These are phyloP conservation scores for Eucalyptus erythrocorys DNA, from an alignment of 345 rosid species.

Conservation along the genomic window DNA sequence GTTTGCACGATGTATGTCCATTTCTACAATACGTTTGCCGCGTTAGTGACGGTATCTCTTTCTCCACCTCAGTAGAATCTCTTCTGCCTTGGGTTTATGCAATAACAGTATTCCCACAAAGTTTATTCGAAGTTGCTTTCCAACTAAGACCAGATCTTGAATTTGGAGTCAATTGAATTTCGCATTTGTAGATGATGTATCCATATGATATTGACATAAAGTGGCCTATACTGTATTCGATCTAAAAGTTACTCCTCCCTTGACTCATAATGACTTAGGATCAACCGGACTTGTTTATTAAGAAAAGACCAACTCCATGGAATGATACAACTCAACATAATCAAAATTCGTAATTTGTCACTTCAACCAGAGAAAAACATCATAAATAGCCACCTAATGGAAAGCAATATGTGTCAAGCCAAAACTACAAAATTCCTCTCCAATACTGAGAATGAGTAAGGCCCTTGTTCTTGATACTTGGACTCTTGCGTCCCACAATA, in stretches of 20 bases:
- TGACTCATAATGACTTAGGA: no score
- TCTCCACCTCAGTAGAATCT: neutral
- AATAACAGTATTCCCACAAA: no score
- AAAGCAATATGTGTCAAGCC: no score
- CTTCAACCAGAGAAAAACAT: neutral
- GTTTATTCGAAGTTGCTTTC: neutral
- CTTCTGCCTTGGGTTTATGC: no score
- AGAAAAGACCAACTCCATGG: neutral
- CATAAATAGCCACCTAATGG: neutral
- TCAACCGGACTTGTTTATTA: neutral
- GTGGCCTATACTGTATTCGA: neutral
- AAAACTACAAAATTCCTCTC: no score
- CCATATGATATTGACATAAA: neutral
- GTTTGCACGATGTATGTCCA: neutral
- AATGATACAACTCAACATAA: neutral
- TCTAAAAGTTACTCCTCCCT: no score
- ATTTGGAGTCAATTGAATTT: neutral
- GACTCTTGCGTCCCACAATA: neutral
- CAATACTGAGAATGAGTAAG: no score
- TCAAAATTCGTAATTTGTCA: neutral
- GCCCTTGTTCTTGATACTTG: neutral
- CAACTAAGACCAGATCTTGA: neutral
- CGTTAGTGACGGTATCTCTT: neutral
- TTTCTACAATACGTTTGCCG: neutral
- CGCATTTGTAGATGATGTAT: neutral